phyloP scores from a whole-genome alignment of 768 basidiomycete genomes.

The Obba rivulosa region DNA sequence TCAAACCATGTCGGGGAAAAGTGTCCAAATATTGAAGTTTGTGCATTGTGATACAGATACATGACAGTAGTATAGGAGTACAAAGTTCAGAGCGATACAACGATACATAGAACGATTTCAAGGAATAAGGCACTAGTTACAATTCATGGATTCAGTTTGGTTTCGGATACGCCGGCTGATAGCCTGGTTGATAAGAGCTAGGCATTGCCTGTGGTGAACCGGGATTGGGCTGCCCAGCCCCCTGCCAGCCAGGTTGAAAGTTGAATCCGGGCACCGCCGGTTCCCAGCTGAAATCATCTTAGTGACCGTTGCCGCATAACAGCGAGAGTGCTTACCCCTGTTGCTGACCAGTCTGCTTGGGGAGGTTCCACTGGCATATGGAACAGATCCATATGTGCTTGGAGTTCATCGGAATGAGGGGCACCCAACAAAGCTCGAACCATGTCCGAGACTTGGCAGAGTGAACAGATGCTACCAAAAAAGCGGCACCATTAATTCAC shows the following conservation, averaged over 20 bases:
- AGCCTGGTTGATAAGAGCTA: conserved; percentile 27
- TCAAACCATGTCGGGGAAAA: background rate
- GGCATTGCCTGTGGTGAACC: conserved; percentile 13
- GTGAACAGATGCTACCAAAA: conserved; percentile 20
- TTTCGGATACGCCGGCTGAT: conserved; percentile 22
- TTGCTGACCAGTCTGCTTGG: conserved; percentile 28
- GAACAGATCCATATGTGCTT: conserved; percentile 66
- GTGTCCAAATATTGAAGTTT: background rate
- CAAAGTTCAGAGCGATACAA: background rate
- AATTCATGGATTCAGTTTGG: conserved; percentile 1
- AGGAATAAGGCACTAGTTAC: conserved; percentile 1
- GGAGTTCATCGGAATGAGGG: conserved; percentile 58
- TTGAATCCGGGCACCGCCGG: conserved; percentile 21
- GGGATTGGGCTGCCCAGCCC: conserved; percentile 4
- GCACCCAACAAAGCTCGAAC: conserved; percentile 76
- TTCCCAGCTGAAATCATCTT: conserved; percentile 25
- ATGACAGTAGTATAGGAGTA: background rate
- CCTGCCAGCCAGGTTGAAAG: conserved; percentile 13
- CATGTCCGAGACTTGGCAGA: conserved; percentile 58
- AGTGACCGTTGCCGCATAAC: conserved; percentile 2
- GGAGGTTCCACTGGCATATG: conserved; percentile 63
- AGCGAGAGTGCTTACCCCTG: conserved; percentile 35
- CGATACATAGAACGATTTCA: conserved; percentile 1
- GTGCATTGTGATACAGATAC: background rate
- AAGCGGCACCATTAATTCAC: background rate